Evolutionary conservation across 2,329 filamentous ascomycete genomes (phyloP), one percentile per base, ranked within the genome.

Genomic region (Aspergillus sp.): DNA sequence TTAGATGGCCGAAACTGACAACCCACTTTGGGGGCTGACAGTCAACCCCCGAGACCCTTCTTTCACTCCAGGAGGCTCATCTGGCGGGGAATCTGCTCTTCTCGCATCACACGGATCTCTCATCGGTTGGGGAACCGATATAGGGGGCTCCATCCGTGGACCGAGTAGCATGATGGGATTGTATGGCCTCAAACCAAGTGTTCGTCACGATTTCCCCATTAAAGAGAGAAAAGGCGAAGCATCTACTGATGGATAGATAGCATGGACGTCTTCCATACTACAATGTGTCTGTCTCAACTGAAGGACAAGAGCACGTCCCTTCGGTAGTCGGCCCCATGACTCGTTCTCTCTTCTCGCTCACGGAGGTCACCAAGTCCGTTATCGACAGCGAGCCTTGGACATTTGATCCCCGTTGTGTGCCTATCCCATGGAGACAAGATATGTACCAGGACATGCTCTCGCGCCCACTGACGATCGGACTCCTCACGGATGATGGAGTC

Each of bases 51-150:
- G 7, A 7, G 40, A 50, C 16, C 10, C 40, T 8, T 32, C 22
- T n/a, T 50, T 44, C 40, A 50, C 40, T 10, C 48, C 48, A 2
- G 48, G 48, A 24, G 48, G 48, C 13, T 50, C 48, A 24, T 44
- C 48, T 26, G 48, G 48, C 9, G 48, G 48, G 4, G 41, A 45
- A 26, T 42, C 48, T 13, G 40, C 48, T 24, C 33, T 50, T 26
- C 40, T 50, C 36, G 24, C 40, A n/a, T 38, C 40, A 9, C 19
- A 38, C 36, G 48, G 48, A 1, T 44, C 40, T 14, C 11, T 50
- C n/a, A 22, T 50, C 11, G 48, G 48, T 20, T 50, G 48, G 41
- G 48, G 48, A 17, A 50, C 48, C 9, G 40, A 50, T 16, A 44
- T 50, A 14, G 48, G 48, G 14, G 48, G 48, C 14, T 44, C 40